Evolutionary conservation across 1,139 yeast species (phyloP).

Genomic region (Magnusiomyces fungicola): DNA sequence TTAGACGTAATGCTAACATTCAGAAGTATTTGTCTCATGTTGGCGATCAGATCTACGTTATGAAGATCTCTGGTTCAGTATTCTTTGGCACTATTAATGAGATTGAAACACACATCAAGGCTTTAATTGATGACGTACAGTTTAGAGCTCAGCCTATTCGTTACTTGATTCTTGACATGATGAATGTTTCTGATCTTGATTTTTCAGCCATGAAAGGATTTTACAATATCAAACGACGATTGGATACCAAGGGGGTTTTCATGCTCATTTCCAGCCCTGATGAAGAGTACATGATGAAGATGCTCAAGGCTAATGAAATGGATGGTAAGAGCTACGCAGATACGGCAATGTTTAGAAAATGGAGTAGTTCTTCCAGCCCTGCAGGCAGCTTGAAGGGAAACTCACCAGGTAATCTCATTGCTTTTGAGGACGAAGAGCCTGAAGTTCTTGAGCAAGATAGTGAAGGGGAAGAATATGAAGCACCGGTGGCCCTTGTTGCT

Average conservation of each 20-base stretch:
- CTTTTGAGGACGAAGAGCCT: not conserved
- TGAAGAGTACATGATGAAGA: conserved; percentile 46
- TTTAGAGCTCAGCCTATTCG: conserved; percentile 55
- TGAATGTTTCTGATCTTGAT: conserved; percentile 75
- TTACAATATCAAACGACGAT: conserved; percentile 72
- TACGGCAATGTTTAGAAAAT: no score
- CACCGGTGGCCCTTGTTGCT: no score
- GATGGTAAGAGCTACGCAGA: conserved; percentile 43
- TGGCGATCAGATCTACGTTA: conserved; percentile 83
- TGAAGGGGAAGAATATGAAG: not conserved
- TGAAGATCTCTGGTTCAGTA: conserved; percentile 78
- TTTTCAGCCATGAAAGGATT: conserved; percentile 97
- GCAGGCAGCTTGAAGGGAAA: not conserved
- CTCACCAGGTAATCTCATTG: not conserved
- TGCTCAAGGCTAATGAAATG: conserved; percentile 65
- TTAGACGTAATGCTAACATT: conserved; percentile 84
- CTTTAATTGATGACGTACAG: conserved; percentile 47
- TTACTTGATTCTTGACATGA: conserved; percentile 77
- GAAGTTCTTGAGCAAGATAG: not conserved
- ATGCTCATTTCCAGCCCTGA: conserved; percentile 76
- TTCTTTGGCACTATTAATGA: conserved; percentile 95
- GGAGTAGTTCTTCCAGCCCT: conserved; percentile 7
- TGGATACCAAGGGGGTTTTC: conserved; percentile 62
- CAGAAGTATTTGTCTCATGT: conserved; percentile 77
- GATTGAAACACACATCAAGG: conserved; percentile 68